A percentile compares a stretch with the other conserved stretches of the same genome.
Conservation (phyloP, 148 eudicot species). For the Fagopyrum esculentum region DNA sequence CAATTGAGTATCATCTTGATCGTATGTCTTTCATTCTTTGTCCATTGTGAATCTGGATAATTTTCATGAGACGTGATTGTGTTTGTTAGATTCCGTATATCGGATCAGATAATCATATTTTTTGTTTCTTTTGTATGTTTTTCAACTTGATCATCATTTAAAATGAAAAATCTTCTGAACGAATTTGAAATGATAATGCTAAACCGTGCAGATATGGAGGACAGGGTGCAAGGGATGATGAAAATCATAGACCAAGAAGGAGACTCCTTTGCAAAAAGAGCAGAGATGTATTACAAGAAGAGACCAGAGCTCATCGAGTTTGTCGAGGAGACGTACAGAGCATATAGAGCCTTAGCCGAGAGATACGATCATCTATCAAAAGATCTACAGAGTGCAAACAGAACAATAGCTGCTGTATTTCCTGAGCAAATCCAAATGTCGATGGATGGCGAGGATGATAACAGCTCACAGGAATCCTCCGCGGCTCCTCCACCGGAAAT, state of each 20-base stretch:
- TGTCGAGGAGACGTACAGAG: constrained; percentile 69
- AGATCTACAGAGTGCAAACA: constrained; percentile 73
- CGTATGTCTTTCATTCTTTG: neutral
- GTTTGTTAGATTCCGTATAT: neutral
- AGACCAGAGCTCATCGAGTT: constrained; percentile 68
- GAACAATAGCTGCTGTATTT: constrained; percentile 64
- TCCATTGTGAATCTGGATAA: neutral
- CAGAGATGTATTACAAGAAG: constrained; percentile 87
- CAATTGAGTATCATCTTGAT: neutral
- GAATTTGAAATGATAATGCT: neutral
- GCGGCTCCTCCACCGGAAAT: constrained; percentile 18
- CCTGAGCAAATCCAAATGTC: constrained; percentile 60
- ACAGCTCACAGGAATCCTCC: constrained; percentile 25
- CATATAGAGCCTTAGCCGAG: constrained; percentile 80
- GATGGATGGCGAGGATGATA: constrained; percentile 59
- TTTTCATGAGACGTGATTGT: neutral
- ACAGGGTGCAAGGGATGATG: constrained; percentile 59
- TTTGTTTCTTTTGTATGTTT: neutral
- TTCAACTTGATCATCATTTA: neutral
- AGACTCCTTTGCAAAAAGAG: constrained; percentile 74
- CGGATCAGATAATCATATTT: neutral
- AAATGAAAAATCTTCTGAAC: neutral
- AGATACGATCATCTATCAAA: constrained; percentile 73
- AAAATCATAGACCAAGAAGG: constrained; percentile 84
- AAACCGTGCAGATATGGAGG: constrained; percentile 63